Percentiles rank a stretch among this genome's conserved stretches.
Conservation (phyloP, 495 filamentous ascomycete genomes). For the Neurospora sp. region DNA sequence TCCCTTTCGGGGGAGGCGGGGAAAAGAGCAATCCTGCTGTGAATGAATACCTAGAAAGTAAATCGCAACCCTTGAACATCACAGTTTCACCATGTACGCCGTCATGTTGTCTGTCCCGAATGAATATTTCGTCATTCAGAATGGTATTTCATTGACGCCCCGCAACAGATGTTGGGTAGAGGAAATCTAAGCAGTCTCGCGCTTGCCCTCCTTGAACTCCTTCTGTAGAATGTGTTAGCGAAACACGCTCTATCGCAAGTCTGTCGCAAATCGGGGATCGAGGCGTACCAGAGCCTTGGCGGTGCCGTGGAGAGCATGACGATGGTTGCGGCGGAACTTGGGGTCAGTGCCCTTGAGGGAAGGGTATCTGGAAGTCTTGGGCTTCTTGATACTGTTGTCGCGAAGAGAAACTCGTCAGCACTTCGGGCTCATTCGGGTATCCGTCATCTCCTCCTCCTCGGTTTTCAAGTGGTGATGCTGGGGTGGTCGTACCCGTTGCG, state of each 20-base stretch:
- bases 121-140: slow-evolving; percentile 16
- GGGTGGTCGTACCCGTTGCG: slow-evolving; percentile 73
- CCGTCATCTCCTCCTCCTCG: not conserved
- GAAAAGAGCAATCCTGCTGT: not conserved
- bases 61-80: not conserved
- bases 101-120: not conserved
- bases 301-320: slow-evolving; percentile 97
- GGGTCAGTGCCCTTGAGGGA: slow-evolving; percentile 97
- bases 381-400: slow-evolving; percentile 89
- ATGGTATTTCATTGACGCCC: slow-evolving; percentile 19
- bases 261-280: slow-evolving; percentile 1
- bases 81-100: not conserved
- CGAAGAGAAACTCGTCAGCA: slow-evolving; percentile 8
- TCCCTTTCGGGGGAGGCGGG: not conserved
- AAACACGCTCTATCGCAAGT: not conserved
- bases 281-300: slow-evolving; percentile 88
- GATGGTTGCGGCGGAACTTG: slow-evolving; percentile 99
- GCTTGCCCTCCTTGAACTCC: slow-evolving; percentile 94
- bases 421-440: slow-evolving; percentile 1
- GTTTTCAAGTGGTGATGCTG: not conserved
- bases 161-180: slow-evolving; percentile 4
- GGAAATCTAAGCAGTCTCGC: slow-evolving; percentile 68
- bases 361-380: slow-evolving; percentile 96
- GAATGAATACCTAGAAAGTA: not conserved
- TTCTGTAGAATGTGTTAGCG: slow-evolving; percentile 64